Base-by-base conservation (phyloP, 352 stramenopile species). In the Pythium coloratum region DNA sequence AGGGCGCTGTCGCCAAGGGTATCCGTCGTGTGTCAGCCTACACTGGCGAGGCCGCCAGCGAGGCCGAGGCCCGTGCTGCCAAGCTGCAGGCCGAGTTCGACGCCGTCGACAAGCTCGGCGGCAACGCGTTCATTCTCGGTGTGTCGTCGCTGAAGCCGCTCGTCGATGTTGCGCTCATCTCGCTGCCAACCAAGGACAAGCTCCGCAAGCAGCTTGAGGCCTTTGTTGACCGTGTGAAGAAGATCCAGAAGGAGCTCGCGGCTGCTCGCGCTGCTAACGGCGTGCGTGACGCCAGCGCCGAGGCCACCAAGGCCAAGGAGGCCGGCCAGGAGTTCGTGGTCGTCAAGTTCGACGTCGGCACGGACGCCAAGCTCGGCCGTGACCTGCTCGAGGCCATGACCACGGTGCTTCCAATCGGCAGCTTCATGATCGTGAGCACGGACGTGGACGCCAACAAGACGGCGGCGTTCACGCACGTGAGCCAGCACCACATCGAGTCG, bases 1-100 rank as follows among this genome's bases (percentile, higher is more conserved):
- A 99, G 76, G 94, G 92, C 50, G 94, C 93, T 7, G 95, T 99
- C 36, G 92, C 96, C 55, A 99, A 99, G 89, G 97, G 97, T 53
- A 98, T 99, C 69, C 93, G 97, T 59, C 92, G 97, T 73, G 92
- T 99, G 40, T 96, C 94, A 53, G 96, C 90, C 47, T 92, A 99
- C 61, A 99, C 97, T 7, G 86, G 90, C 64, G 86, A 89, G 42
- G 69, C 86, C 2, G 97, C 97, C 13, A 76, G 77, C 42, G 81
- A 98, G 62, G 95, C 95, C 1, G 91, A 98, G 51, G 78, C 76
- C 36, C 84, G 91, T 66, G 94, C 89, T 34, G 77, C 88, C 30
- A 86, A 82, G 63, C 85, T 98, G 18, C 80, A 97, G 68, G 71
- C 70, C 16, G 80, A 92, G 56, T 55, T 97, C 5, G 78, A 97